phyloP scores from a whole-genome alignment of 1,284 basidiomycete species.

The Coniophora puteana region DNA sequence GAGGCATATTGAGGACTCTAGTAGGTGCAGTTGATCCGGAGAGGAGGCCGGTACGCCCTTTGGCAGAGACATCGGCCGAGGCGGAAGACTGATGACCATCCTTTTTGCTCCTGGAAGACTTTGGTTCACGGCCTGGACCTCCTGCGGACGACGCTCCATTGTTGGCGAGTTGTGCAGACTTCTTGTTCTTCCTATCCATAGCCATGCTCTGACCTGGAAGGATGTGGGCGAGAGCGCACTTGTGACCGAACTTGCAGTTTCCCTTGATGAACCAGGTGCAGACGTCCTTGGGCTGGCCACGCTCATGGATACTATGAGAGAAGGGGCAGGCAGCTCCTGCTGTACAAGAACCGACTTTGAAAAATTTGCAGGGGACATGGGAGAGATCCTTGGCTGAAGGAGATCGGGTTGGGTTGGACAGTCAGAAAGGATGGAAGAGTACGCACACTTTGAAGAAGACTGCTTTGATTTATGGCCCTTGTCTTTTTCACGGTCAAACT shows the following conservation, averaged over 20 bases:
- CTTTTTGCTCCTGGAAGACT: constrained; percentile 38
- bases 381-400: constrained; percentile 79
- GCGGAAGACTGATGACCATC: constrained; percentile 18
- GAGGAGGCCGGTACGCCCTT: constrained; percentile 44
- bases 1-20: constrained; percentile 46
- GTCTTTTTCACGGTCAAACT: constrained; percentile 13
- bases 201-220: constrained; percentile 91
- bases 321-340: constrained; percentile 96
- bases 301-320: constrained; percentile 70
- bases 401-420: neutral
- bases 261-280: constrained; percentile 96
- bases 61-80: constrained; percentile 9
- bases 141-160: constrained; percentile 36
- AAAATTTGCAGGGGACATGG: constrained; percentile 99
- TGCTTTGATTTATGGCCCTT: constrained; percentile 19
- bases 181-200: constrained; percentile 99
- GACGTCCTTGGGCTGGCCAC: constrained; percentile 84
- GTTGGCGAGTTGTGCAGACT: constrained; percentile 79
- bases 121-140: constrained; percentile 34
- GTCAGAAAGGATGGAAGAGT: neutral
- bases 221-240: constrained; percentile 92
- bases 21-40: constrained; percentile 51
- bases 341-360: constrained; percentile 89
- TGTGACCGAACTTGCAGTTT: constrained; percentile 98
- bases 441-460: constrained; percentile 26